Conservation (phyloP, 2,329 filamentous ascomycete species). For the Leptosphaerulina australis region DNA sequence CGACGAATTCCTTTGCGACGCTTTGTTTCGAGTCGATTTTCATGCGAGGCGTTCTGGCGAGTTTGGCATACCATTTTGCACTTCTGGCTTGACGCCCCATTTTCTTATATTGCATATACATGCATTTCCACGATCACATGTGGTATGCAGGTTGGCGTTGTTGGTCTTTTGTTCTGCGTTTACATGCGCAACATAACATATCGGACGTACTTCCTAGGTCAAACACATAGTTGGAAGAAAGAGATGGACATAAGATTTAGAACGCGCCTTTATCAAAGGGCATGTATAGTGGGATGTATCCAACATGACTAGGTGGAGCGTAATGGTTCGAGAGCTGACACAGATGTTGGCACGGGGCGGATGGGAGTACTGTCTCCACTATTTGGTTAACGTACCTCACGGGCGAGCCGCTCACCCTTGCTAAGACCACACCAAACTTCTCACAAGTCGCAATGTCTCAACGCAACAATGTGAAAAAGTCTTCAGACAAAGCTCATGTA, state of each 20-base stretch:
- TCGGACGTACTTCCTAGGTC: slow-evolving; percentile 10
- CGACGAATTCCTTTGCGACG: slow-evolving; percentile 41
- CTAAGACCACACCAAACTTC: too few relatives aligned
- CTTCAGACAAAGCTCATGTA: too few relatives aligned
- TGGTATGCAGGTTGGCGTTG: slow-evolving; percentile 28
- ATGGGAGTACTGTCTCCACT: slow-evolving; percentile 12
- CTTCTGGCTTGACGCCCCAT: slow-evolving; percentile 16
- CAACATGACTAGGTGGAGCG: slow-evolving; percentile 4
- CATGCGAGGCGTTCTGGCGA: slow-evolving; percentile 38
- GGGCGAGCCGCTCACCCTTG: too few relatives aligned
- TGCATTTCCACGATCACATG: slow-evolving; percentile 22
- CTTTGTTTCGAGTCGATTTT: slow-evolving; percentile 30
- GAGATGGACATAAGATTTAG: slow-evolving; percentile 9
- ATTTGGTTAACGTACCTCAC: too few relatives aligned
- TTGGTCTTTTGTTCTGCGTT: slow-evolving; percentile 13
- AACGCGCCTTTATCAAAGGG: slow-evolving; percentile 3
- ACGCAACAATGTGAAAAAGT: too few relatives aligned
- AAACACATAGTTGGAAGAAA: slow-evolving; percentile 6
- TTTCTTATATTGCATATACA: slow-evolving; percentile 23
- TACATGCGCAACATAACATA: slow-evolving; percentile 18
- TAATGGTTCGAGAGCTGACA: slow-evolving; percentile 6
- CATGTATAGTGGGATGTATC: slow-evolving; percentile 19
- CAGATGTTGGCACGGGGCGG: slow-evolving; percentile 17
- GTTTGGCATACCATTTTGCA: slow-evolving; percentile 28
- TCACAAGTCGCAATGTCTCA: too few relatives aligned